phyloP scores from a whole-genome alignment of 768 basidiomycete species.

The Lactarius quietus region DNA sequence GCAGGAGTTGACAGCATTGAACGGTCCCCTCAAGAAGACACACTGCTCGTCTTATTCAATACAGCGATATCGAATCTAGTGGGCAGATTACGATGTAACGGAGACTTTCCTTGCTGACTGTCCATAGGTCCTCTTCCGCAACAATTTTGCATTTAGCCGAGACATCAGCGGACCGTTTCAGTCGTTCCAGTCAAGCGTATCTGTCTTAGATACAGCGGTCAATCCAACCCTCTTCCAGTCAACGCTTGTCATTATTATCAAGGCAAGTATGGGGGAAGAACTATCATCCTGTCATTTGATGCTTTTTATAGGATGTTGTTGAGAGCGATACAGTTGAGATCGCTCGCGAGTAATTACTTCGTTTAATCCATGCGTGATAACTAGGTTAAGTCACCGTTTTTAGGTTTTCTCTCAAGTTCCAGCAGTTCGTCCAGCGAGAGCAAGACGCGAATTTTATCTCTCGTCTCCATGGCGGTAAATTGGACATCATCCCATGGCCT shows the following conservation, averaged over 20 bases:
- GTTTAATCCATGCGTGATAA: too few relatives aligned
- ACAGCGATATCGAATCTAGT: too few relatives aligned
- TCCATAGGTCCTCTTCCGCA: slow-evolving; percentile 42
- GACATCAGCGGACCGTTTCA: slow-evolving; percentile 58
- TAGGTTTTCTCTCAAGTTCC: too few relatives aligned
- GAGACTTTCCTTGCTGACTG: slow-evolving; percentile 38
- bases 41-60: slow-evolving; percentile 59
- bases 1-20: slow-evolving; percentile 61
- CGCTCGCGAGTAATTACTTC: slow-evolving; percentile 39
- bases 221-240: too few relatives aligned
- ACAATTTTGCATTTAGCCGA: slow-evolving; percentile 50
- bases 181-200: slow-evolving; percentile 54
- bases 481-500: slow-evolving; percentile 56
- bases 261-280: slow-evolving; percentile 34
- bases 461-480: slow-evolving; percentile 49
- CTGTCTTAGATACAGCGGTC: slow-evolving; percentile 53
- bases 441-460: slow-evolving; percentile 61
- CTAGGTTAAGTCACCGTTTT: too few relatives aligned
- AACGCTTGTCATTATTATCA: slow-evolving; percentile 57
- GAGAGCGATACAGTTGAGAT: slow-evolving; percentile 58
- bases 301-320: slow-evolving; percentile 48
- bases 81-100: slow-evolving; percentile 31
- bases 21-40: slow-evolving; percentile 59
- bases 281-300: background rate
- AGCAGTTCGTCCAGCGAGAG: slow-evolving; percentile 56